Evolutionary conservation across 108 stramenopile species (phyloP), one percentile per base, ranked within the genome.

Genomic region (Nitzschia putrida): DNA sequence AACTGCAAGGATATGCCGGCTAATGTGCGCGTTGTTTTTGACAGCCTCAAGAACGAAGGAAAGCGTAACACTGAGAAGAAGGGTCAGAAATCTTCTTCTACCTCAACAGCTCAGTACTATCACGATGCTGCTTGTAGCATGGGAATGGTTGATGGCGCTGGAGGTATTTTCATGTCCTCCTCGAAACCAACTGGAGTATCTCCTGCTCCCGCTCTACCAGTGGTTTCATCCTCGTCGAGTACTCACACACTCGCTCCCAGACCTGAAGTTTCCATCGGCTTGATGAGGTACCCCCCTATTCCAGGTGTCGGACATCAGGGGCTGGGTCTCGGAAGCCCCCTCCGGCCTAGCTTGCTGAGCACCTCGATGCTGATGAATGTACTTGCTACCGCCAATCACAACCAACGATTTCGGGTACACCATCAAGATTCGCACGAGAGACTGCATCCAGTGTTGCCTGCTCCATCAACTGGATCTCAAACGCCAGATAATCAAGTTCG

Each of bases 81-180:
- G 18, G 50, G 25, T 21, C 38, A 43, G 8, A 82, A 57, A 40
- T 39, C 64, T 21, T 29, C 50, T 16, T 8, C 61, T 41, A 53
- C 77, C 8, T 79, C 78, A 44, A 87, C 86, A 8, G 80, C 86
- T 34, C 73, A 80, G 55, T 82, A 84, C 66, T 87, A 87, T 69
- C 68, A 81, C 37, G 80, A 82, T 23, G 50, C 72, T 21, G 86
- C 86, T 20, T 24, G 34, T 11, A 25, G 18, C 7, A 74, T 87
- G 75, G 86, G 86, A 12, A 72, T 87, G 80, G 22, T 40, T 8
- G 83, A 86, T 59, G 53, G 57, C 4, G 20, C 26, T 34, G 72
- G 57, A 41, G 80, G 80, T 20, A 73, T 82, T 26, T 74, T 79
- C 26, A 54, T 73, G 0, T 26, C 44, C 26, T 18, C 34, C 34